Conservation (phyloP, 2,329 filamentous ascomycete species). For the Fusarium siculi region DNA sequence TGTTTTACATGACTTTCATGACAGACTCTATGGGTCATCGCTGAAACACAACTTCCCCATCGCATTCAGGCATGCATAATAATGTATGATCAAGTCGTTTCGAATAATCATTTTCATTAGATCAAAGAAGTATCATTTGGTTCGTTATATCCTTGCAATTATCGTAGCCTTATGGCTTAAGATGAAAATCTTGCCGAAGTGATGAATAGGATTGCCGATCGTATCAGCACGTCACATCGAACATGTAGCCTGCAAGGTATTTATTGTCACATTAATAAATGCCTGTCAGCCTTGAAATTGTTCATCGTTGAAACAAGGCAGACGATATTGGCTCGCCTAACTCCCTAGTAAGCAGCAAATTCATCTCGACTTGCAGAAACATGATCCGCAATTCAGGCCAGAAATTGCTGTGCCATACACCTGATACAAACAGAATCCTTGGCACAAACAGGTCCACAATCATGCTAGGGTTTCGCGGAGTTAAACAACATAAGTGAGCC, state of each 20-base stretch:
- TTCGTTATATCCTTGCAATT: too few relatives aligned
- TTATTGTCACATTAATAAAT: too few relatives aligned
- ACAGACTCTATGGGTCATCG: too few relatives aligned
- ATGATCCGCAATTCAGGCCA: background rate
- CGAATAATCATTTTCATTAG: too few relatives aligned
- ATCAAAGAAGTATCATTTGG: too few relatives aligned
- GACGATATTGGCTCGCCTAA: background rate
- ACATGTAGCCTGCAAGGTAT: too few relatives aligned
- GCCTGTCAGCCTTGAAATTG: too few relatives aligned
- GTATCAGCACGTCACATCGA: too few relatives aligned
- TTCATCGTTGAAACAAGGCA: background rate
- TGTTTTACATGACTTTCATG: too few relatives aligned
- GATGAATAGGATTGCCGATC: background rate
- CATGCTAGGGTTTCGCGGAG: background rate
- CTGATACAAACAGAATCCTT: background rate
- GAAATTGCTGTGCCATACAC: background rate
- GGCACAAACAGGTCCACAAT: background rate
- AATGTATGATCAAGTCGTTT: too few relatives aligned
- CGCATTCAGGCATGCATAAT: too few relatives aligned
- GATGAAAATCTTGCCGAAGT: fast-evolving
- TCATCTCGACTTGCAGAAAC: background rate
- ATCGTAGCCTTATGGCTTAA: background rate
- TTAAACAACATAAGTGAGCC: background rate
- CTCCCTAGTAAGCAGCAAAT: background rate
- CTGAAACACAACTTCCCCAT: too few relatives aligned